Evolutionary conservation across 1,284 basidiomycete genomes (phyloP), one percentile per base, ranked within the genome.

Genomic region (Neonothopanus nambi): DNA sequence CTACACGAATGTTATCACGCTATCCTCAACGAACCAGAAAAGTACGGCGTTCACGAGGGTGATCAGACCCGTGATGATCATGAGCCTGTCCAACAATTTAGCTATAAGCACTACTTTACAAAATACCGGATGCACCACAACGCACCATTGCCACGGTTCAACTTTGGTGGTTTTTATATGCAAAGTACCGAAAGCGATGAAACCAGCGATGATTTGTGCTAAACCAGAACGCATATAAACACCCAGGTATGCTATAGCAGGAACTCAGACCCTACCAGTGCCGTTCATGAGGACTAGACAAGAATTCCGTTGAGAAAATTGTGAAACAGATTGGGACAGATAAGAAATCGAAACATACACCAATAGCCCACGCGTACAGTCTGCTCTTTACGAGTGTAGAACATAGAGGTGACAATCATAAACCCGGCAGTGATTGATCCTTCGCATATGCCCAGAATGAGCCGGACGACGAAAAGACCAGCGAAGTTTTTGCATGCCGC

Each of bases 371-470:
- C 81, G 1, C 89, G 75, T 20, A 82, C 64, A 0, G 85, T 88
- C 61, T 89, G 87, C 63, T 93, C 90, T 4, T 67, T 79, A 23
- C 84, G 77, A 0, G 87, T 91, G 67, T 92, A 92, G 65, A 90
- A 91, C 88, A 90, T 90, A 23, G 84, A 79, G 46, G 74, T 86
- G 46, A 88, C 81, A 52, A 92, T 82, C 74, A 91, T 70, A 69
- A 91, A 92, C 0, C 85, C 86, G 0, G 86, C 84, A 0, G 88
- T 91, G 59, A 92, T 87, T 2, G 82, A 83, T 0, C 88, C 89
- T 67, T 93, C 89, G 60, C 88, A 89, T 65, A 85, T 79, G 30
- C 90, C 90, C 4, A 92, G 71, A 20, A 89, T 75, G 37, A 89
- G 65, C 24, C 85, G 80, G 24, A 81, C 81, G 13, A 76, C 79